These are phyloP conservation scores for Colletotrichum gigasporum DNA, from an alignment of 2,329 filamentous ascomycete genomes.

Conservation along the genomic window DNA sequence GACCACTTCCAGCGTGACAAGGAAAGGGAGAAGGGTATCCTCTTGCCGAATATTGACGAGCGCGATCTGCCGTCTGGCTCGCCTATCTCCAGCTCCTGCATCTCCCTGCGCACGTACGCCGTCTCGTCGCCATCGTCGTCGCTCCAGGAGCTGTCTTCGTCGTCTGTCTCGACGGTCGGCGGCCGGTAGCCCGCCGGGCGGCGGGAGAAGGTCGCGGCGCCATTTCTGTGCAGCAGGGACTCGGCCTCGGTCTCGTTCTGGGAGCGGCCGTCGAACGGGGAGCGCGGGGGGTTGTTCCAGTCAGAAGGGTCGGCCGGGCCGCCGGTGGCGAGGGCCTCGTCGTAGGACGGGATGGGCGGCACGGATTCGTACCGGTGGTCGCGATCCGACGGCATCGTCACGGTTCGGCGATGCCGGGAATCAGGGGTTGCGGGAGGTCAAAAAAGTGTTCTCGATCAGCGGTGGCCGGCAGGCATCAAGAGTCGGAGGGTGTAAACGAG, in stretches of 20 bases:
- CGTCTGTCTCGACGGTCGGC: conserved; percentile 83
- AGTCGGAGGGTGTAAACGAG: not conserved
- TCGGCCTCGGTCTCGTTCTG: conserved; percentile 80
- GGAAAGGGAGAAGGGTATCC: conserved; percentile 62
- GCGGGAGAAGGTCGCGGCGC: conserved; percentile 49
- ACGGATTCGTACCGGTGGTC: conserved; percentile 48
- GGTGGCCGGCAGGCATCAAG: not conserved
- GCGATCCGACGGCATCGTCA: conserved; percentile 31
- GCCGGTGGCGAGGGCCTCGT: conserved; percentile 49
- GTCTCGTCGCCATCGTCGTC: conserved; percentile 61
- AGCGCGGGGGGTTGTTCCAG: conserved; percentile 42
- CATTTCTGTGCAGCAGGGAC: conserved; percentile 69
- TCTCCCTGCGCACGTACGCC: conserved; percentile 78
- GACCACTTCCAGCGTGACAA: conserved; percentile 65
- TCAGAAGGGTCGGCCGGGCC: conserved; percentile 43
- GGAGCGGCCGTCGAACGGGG: conserved; percentile 63
- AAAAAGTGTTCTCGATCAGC: not conserved
- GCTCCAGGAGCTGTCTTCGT: conserved; percentile 67
- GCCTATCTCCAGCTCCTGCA: conserved; percentile 89
- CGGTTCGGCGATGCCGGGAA: not conserved
- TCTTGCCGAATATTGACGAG: conserved; percentile 62
- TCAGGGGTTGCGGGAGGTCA: not conserved
- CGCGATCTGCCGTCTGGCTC: conserved; percentile 64
- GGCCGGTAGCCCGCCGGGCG: conserved; percentile 73
- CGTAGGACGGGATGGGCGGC: conserved; percentile 50